These are phyloP conservation scores for Xerocomus potaroensis DNA, from an alignment of 768 basidiomycete species.

Conservation along the genomic window DNA sequence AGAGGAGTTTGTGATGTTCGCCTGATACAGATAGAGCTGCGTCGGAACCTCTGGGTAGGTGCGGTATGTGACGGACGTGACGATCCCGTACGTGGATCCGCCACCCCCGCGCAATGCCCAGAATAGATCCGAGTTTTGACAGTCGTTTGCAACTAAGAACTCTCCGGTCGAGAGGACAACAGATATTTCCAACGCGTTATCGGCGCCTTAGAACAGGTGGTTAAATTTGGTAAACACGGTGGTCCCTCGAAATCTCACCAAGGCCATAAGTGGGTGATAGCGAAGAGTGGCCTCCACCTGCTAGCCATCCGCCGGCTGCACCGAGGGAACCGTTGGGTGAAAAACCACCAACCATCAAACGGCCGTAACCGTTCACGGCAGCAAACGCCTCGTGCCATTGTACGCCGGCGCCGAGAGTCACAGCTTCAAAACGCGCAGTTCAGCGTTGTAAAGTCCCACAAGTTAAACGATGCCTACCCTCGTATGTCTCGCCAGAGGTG, in stretches of 20 bases:
- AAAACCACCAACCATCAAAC: constrained; percentile 44
- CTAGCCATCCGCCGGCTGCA: constrained; percentile 47
- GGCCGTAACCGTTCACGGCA: constrained; percentile 34
- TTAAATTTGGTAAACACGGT: neutral
- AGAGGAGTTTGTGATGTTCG: constrained; percentile 31
- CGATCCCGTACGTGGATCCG: constrained; percentile 46
- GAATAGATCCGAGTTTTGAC: constrained; percentile 45
- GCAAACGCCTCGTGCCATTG: constrained; percentile 46
- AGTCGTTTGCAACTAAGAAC: constrained; percentile 35
- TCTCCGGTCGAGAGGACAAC: constrained; percentile 43
- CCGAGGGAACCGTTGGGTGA: constrained; percentile 40
- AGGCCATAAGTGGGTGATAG: constrained; percentile 41
- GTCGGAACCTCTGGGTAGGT: constrained; percentile 21
- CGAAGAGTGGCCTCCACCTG: constrained; percentile 46
- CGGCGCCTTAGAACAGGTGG: constrained; percentile 34
- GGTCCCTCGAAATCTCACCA: constrained; percentile 23
- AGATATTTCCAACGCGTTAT: constrained; percentile 45
- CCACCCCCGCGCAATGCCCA: constrained; percentile 55
- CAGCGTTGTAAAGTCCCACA: neutral
- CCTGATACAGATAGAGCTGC: constrained; percentile 24
- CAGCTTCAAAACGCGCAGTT: constrained; percentile 16
- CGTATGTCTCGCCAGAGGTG: constrained; percentile 9
- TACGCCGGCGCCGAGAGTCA: constrained; percentile 40
- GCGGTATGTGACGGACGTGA: constrained; percentile 44
- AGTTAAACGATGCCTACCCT: constrained; percentile 21